Conservation (phyloP, 768 basidiomycete species). For the Mycena belliarum region DNA sequence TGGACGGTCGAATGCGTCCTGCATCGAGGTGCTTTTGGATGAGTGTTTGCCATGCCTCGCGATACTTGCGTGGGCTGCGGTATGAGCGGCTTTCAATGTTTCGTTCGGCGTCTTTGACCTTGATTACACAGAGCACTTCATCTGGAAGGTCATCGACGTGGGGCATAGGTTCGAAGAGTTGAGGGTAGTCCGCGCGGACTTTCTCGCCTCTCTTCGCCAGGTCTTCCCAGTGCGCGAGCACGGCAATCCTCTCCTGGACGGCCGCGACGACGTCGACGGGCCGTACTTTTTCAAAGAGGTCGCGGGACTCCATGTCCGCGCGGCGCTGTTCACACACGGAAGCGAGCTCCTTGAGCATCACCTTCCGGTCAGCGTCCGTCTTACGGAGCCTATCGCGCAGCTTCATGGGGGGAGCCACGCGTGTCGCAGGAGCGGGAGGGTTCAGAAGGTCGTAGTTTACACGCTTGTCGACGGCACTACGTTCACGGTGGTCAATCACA, state of each 20-base stretch:
- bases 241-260: background rate
- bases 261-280: background rate
- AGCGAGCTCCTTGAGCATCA: background rate
- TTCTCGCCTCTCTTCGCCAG: background rate
- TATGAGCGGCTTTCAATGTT: background rate
- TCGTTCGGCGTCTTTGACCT: background rate
- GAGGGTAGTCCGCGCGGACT: background rate
- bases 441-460: background rate
- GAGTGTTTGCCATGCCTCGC: slow-evolving; percentile 8
- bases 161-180: background rate
- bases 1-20: slow-evolving; percentile 19
- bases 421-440: background rate
- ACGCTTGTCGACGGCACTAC: background rate
- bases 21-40: slow-evolving; percentile 30
- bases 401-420: background rate
- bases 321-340: background rate
- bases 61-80: background rate
- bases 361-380: background rate
- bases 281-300: background rate
- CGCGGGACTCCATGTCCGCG: background rate
- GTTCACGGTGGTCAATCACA: background rate
- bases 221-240: background rate
- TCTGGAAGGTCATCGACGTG: background rate
- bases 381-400: background rate
- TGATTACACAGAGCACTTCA: background rate